phyloP scores from a whole-genome alignment of 257 asterid species.

The Fraxinus quadrangulata region DNA sequence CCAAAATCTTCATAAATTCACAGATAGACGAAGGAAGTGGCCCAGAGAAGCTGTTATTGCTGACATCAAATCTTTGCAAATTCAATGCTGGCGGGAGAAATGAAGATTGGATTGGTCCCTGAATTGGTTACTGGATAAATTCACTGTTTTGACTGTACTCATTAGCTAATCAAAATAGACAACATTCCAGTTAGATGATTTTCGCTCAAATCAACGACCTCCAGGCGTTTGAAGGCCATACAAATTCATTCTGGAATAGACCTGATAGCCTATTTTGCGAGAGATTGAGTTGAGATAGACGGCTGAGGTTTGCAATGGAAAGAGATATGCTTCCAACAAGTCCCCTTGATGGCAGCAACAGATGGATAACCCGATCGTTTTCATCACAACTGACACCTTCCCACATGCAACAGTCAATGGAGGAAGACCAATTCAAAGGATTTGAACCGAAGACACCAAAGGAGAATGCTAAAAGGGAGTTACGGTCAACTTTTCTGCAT shows the following conservation, averaged over 20 bases:
- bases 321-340: constrained; percentile 32
- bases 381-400: constrained; percentile 76
- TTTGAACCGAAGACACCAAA: constrained; percentile 35
- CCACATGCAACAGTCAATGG: constrained; percentile 78
- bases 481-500: constrained; percentile 53
- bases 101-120: constrained; percentile 49
- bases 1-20: constrained; percentile 49
- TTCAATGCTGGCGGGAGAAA: constrained; percentile 44
- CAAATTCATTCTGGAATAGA: constrained; percentile 12
- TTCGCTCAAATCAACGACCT: constrained; percentile 28
- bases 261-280: constrained; percentile 32
- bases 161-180: constrained; percentile 21
- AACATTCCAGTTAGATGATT: constrained; percentile 19
- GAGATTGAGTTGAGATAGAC: constrained; percentile 30
- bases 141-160: constrained; percentile 34
- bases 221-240: constrained; percentile 17
- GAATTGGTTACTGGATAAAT: constrained; percentile 74
- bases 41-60: constrained; percentile 78
- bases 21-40: constrained; percentile 56
- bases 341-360: constrained; percentile 33
- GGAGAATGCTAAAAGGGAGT: constrained; percentile 51
- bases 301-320: constrained; percentile 24
- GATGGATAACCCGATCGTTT: constrained; percentile 47
- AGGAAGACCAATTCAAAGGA: constrained; percentile 60
- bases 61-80: constrained; percentile 60